Evolutionary conservation across 192 early-diverging fungal species (phyloP), one percentile per base, ranked within the genome.

Genomic region (Jimgerdemannia lactiflua): DNA sequence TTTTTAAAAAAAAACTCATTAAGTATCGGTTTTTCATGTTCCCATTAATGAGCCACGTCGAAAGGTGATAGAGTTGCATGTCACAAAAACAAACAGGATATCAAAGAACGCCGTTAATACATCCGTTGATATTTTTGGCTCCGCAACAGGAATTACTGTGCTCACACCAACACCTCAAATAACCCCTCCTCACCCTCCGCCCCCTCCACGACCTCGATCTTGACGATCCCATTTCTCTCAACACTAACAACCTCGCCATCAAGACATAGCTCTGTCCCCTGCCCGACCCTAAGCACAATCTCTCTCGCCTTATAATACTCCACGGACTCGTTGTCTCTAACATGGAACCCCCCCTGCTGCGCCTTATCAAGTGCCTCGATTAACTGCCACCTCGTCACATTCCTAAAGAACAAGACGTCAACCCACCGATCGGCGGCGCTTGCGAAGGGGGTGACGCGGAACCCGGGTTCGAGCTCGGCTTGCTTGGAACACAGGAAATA

Each of bases 401-500:
- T 71, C 69, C 82, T 78, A 8, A 87, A 71, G 7, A 73, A 69
- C 4, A 87, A 18, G 9, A 87, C 69, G 65, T 87, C 86, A 71
- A 87, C 79, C 73, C 82, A 84, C 2, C 81, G 74, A 7, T 79
- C 76, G 2, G 77, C 71, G 8, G 82, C 77, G 0, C 77, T 79
- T 43, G 86, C 86, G 43, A 86, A 79, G 2, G 86, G 86, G 3
- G 82, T 76, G 14, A 85, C 82, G 0, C 72, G 80, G 54, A 87
- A 87, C 17, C 86, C 86, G 7, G 81, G 84, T 69, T 87, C 86
- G 39, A 87, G 54, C 0, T 76, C 80, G 14, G 80, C 75, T 65
- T 86, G 84, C 66, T 87, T 87, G 10, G 78, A 78, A 11, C 74
- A 76, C 67, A 87, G 39, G 19, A 87, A 76, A 64, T 87, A 87